Base-by-base conservation (phyloP, 768 basidiomycete genomes). In the Russula foetens region DNA sequence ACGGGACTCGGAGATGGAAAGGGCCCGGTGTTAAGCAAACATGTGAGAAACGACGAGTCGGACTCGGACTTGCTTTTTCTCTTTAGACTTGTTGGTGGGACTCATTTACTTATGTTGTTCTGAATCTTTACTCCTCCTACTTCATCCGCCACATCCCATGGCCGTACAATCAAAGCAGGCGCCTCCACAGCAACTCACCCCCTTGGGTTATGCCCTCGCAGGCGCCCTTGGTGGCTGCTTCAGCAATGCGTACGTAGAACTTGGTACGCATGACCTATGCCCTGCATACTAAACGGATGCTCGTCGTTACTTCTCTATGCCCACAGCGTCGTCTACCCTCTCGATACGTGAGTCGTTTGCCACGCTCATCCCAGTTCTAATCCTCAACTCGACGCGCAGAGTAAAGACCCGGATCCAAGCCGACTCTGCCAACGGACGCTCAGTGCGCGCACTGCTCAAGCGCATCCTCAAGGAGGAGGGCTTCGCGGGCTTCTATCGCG, bases 331-430 rank as follows among this genome's bases (percentile, higher is more conserved):
- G 92, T 98, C 4, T 99, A 99, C 71, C 96, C 96, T 17, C 76
- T 99, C 56, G 96, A 99, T 92, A 76, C 67, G 91, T 76, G 54
- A 53, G 60, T 29, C 47, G 28, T 56, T 45, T 33, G 35, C 39
- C 46, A 43, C n/a, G 39, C n/a, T 28, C 31, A 29, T 11, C 26
- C 44, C 7, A 23, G 17, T 26, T 29, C 17, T 8, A 19, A 35
- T 28, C 1, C 39, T 53, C n/a, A 31, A 21, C 53, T 31, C n/a
- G 1, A 4, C 24, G 39, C 11, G 54, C 69, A 97, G 94, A 9
- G 88, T 91, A 59, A 98, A 98, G 74, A 98, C 96, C 2, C 84
- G 90, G 45, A 92, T 99, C 63, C 97, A 99, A 71, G 95, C 92
- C 29, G 75, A 84, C 17, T 79, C 80, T 35, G 76, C 78, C 53